phyloP scores from a whole-genome alignment of 169 alveolate species.

The Condylostoma magnum region DNA sequence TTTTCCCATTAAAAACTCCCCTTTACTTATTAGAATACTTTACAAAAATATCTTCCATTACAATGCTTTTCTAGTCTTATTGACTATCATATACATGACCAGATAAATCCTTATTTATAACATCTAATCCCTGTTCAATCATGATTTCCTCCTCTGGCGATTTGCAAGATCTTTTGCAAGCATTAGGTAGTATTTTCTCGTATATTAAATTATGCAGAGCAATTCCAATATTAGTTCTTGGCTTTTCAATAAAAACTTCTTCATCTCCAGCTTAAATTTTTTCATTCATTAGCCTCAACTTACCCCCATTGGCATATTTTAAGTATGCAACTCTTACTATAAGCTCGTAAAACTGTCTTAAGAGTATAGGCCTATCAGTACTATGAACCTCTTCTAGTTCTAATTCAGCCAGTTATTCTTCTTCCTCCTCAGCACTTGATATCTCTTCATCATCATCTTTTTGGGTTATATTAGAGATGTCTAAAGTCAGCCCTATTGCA shows the following conservation, averaged over 20 bases:
- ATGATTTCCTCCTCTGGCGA: conserved; percentile 10
- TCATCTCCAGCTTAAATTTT: neutral
- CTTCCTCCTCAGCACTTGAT: neutral
- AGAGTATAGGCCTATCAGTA: conserved; percentile 34
- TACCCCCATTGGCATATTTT: conserved; percentile 41
- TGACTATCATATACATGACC: no score
- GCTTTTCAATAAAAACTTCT: conserved; percentile 8
- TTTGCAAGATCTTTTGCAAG: conserved; percentile 10
- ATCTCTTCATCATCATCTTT: conserved; percentile 1
- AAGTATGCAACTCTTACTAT: conserved; percentile 46
- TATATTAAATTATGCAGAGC: conserved; percentile 7
- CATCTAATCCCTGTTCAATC: conserved; percentile 6
- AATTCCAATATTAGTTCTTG: conserved; percentile 6
- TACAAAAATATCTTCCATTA: neutral
- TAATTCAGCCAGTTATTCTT: conserved; percentile 1
- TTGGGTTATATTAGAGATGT: conserved; percentile 3
- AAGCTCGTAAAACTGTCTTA: conserved; percentile 49
- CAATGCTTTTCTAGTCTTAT: neutral
- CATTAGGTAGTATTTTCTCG: neutral
- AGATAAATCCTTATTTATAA: neutral
- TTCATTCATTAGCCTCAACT: conserved; percentile 9
- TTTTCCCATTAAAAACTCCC: conserved; percentile 2
- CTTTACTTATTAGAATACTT: neutral
- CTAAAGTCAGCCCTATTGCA: conserved; percentile 1
- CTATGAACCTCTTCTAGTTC: conserved; percentile 35